A percentile compares a stretch with the other conserved stretches of the same genome.
Evolutionary conservation across 2,329 filamentous ascomycete genomes (phyloP).

Genomic region (Microsporum ferrugineum): DNA sequence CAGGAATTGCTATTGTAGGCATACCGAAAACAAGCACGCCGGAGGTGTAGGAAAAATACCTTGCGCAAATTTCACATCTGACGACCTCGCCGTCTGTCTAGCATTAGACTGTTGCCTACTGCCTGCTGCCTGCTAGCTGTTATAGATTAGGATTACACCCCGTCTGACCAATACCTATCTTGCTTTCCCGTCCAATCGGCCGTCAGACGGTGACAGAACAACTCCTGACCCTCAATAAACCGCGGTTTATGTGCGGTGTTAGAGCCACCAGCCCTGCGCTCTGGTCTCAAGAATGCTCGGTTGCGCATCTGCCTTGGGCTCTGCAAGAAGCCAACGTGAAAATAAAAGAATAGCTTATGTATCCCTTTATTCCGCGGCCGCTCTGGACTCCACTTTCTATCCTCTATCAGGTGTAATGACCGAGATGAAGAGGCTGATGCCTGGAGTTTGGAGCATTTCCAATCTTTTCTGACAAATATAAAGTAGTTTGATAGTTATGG

Average conservation of each 20-base stretch:
- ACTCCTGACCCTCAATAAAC: neutral
- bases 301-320: neutral
- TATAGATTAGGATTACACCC: neutral
- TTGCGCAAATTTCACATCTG: too few relatives aligned
- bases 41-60: neutral
- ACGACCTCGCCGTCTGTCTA: neutral
- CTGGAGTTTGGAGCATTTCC: neutral
- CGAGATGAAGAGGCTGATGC: neutral
- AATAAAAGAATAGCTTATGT: neutral
- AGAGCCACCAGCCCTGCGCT: neutral
- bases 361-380: neutral
- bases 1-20: neutral
- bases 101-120: neutral
- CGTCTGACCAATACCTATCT: neutral
- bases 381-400: neutral
- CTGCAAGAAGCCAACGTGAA: too few relatives aligned
- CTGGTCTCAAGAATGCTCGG: neutral
- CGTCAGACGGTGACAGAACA: neutral
- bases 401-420: neutral
- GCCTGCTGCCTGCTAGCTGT: neutral
- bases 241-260: neutral
- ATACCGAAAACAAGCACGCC: neutral
- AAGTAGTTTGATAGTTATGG: neutral
- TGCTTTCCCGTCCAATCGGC: neutral
- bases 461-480: neutral